These are phyloP conservation scores for Scutellaria galericulata DNA, from an alignment of 257 asterid genomes.

Conservation along the genomic window DNA sequence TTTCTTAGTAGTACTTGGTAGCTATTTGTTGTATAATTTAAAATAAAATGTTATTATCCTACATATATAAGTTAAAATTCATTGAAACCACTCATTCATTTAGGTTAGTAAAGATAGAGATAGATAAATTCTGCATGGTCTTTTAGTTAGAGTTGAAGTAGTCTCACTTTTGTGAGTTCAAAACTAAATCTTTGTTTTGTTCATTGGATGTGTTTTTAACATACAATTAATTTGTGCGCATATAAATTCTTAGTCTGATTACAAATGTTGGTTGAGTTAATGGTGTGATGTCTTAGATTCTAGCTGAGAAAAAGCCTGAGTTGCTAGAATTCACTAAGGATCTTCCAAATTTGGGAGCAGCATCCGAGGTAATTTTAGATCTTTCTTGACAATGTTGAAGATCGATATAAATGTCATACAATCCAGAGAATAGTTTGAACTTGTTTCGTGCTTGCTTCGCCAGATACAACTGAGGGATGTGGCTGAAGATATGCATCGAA, in stretches of 20 bases:
- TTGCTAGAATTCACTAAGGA: constrained; percentile 84
- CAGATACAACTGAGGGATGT: constrained; percentile 87
- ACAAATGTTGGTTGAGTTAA: constrained; percentile 18
- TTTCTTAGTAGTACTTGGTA: neutral
- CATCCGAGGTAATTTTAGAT: constrained; percentile 67
- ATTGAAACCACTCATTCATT: too few species aligned
- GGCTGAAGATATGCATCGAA: constrained; percentile 99
- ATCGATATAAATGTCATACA: neutral
- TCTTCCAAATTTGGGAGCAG: constrained; percentile 83
- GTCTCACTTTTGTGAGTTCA: too few species aligned
- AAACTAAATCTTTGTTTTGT: neutral
- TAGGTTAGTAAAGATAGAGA: too few species aligned
- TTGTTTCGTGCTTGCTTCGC: constrained; percentile 31
- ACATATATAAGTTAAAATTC: neutral
- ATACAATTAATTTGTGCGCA: neutral
- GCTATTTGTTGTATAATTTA: neutral
- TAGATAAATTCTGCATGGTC: too few species aligned
- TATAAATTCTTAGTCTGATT: constrained; percentile 1
- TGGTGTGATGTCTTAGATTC: constrained; percentile 50
- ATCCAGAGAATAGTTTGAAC: constrained; percentile 21
- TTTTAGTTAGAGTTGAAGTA: too few species aligned
- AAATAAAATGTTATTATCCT: too few species aligned
- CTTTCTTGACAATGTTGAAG: constrained; percentile 25
- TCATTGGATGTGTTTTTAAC: neutral
- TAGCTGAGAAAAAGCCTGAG: constrained; percentile 86